Percentiles rank a stretch among this genome's conserved stretches.
Conservation (phyloP, 306 rosid genomes). For the Malus sylvestris region DNA sequence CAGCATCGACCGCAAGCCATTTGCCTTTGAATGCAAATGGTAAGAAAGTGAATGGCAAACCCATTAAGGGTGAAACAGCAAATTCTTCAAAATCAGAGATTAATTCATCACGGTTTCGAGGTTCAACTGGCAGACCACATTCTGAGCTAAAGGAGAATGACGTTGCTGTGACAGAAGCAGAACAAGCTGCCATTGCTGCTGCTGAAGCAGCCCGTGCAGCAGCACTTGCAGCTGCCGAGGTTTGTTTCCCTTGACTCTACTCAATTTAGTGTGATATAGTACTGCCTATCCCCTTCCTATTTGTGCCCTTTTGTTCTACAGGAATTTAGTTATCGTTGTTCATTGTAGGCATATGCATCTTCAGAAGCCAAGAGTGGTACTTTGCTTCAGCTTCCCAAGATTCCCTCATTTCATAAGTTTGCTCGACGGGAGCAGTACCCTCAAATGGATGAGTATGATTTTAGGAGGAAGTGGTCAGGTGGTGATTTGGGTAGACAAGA, state of each 20-base stretch:
- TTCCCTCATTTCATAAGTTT: constrained; percentile 96
- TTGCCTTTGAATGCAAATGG: constrained; percentile 36
- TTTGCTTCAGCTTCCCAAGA: constrained; percentile 84
- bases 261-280: not conserved
- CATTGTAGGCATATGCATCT: constrained; percentile 84
- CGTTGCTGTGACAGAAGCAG: constrained; percentile 69
- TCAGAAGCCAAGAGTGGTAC: constrained; percentile 76
- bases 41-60: constrained; percentile 49
- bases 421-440: constrained; percentile 72
- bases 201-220: constrained; percentile 96
- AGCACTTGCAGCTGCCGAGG: constrained; percentile 97
- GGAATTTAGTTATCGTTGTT: constrained; percentile 11
- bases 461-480: constrained; percentile 74
- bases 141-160: constrained; percentile 32
- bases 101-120: constrained; percentile 59
- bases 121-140: constrained; percentile 38
- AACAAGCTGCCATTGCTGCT: constrained; percentile 86
- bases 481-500: constrained; percentile 89
- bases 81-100: constrained; percentile 49
- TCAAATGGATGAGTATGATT: constrained; percentile 72
- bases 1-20: constrained; percentile 49
- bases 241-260: constrained; percentile 32
- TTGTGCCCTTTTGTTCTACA: not conserved
- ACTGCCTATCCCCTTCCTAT: not conserved
- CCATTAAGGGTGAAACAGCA: constrained; percentile 40